These are phyloP conservation scores for Melampsora americana DNA, from an alignment of 1,284 basidiomycete species.

Conservation along the genomic window DNA sequence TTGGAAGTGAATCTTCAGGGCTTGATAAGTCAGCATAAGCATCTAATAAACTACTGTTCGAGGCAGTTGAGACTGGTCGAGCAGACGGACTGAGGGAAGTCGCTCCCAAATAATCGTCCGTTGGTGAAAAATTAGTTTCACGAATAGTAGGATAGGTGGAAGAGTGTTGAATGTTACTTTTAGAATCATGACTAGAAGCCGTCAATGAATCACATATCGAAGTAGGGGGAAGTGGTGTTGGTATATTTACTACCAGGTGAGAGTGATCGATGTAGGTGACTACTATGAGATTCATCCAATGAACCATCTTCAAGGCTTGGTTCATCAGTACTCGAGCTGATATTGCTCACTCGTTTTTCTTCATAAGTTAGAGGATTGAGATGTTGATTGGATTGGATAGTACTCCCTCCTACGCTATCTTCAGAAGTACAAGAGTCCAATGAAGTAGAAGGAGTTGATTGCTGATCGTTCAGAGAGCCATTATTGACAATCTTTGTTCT, in stretches of 20 bases:
- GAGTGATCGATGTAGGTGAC: neutral
- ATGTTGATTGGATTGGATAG: no score
- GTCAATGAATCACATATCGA: neutral
- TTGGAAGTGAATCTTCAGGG: neutral
- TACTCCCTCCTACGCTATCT: no score
- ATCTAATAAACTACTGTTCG: conserved; percentile 36
- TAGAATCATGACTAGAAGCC: neutral
- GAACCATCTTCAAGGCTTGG: no score
- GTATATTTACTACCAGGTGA: neutral
- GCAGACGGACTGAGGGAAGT: conserved; percentile 15
- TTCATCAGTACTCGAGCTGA: no score
- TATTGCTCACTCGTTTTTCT: no score
- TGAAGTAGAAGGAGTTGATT: no score
- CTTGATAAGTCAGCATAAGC: conserved; percentile 15
- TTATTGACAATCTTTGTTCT: neutral
- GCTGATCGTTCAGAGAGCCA: no score
- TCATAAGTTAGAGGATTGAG: no score
- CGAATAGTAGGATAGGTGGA: neutral
- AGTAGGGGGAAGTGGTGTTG: neutral
- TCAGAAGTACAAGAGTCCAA: no score
- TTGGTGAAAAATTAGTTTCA: neutral
- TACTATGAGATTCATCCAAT: no score
- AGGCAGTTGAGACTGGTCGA: conserved; percentile 15
- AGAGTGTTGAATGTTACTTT: neutral
- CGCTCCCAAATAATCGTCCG: neutral